Percentiles rank a stretch among this genome's conserved stretches.
Conservation (phyloP, 2,329 filamentous ascomycete genomes). For the Thielaviopsis punctulata region DNA sequence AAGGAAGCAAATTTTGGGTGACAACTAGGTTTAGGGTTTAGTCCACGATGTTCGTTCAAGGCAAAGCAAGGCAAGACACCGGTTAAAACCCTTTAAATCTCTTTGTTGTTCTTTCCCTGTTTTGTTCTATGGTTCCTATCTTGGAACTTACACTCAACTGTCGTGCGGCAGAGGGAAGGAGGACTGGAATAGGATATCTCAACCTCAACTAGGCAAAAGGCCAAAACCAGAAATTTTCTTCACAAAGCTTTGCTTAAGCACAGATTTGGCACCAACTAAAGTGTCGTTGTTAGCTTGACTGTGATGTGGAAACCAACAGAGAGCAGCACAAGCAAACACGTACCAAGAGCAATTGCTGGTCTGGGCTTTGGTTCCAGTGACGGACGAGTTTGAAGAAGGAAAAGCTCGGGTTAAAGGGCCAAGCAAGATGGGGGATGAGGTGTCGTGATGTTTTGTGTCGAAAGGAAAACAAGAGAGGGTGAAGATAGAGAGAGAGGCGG, state of each 20-base stretch:
- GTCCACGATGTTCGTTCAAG: not conserved
- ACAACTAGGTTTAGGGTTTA: not conserved
- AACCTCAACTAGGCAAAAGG: not conserved
- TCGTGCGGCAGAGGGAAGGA: not conserved
- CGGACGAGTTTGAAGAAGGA: not conserved
- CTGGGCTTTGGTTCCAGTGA: not conserved
- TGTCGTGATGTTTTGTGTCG: not conserved
- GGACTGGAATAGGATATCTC: no score
- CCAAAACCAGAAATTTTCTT: not conserved
- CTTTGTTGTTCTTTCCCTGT: not conserved
- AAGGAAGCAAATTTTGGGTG: not conserved
- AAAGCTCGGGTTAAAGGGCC: not conserved
- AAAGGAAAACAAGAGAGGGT: not conserved
- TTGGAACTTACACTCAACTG: not conserved
- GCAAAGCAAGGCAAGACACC: no score
- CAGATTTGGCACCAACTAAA: not conserved
- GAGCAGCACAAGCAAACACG: not conserved
- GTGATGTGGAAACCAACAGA: not conserved
- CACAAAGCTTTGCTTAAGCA: not conserved
- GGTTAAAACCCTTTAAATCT: no score
- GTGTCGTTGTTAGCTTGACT: not conserved
- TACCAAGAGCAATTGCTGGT: not conserved
- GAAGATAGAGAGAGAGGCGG: conserved; percentile 1
- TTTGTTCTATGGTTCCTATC: not conserved
- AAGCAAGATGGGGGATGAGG: not conserved